Conservation (phyloP, 106 monocot genomes). For the Phalaenopsis equestris region DNA sequence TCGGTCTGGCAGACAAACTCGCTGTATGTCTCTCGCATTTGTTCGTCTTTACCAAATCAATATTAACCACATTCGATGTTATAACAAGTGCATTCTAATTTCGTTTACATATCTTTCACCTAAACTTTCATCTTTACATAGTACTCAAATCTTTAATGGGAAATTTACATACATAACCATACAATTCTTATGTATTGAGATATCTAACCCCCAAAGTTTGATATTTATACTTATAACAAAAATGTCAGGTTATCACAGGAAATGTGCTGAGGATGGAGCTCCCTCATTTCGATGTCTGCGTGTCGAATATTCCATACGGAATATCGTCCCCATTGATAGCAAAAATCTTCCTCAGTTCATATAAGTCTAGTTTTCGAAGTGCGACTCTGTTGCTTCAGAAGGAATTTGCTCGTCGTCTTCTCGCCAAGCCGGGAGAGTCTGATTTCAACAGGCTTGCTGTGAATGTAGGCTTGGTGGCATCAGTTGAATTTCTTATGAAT, state of each 20-base stretch:
- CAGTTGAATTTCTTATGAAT: slow-evolving; percentile 52
- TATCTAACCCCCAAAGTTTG: too few relatives aligned
- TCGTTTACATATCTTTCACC: not conserved
- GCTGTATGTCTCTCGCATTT: slow-evolving; percentile 27
- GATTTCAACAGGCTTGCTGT: slow-evolving; percentile 72
- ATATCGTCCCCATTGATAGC: slow-evolving; percentile 85
- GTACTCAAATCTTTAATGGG: too few relatives aligned
- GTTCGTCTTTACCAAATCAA: not conserved
- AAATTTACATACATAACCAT: too few relatives aligned
- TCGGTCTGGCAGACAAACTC: slow-evolving; percentile 42
- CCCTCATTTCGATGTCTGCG: slow-evolving; percentile 64
- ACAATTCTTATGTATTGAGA: too few relatives aligned
- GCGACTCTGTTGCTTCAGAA: slow-evolving; percentile 81
- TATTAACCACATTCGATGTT: not conserved
- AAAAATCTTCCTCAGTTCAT: slow-evolving; percentile 50
- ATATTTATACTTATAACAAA: too few relatives aligned
- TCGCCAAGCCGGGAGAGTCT: slow-evolving; percentile 61
- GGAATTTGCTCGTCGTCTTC: slow-evolving; percentile 69
- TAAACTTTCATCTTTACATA: too few relatives aligned
- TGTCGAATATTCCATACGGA: slow-evolving; percentile 87
- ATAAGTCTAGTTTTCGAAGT: slow-evolving; percentile 35
- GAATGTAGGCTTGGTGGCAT: slow-evolving; percentile 63
- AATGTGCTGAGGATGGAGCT: slow-evolving; percentile 62
- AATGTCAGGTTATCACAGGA: slow-evolving; percentile 43
- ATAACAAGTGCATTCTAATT: not conserved